Evolutionary conservation across 192 early-diverging fungal genomes (phyloP).

Genomic region (Dimargaris cristalligena): DNA sequence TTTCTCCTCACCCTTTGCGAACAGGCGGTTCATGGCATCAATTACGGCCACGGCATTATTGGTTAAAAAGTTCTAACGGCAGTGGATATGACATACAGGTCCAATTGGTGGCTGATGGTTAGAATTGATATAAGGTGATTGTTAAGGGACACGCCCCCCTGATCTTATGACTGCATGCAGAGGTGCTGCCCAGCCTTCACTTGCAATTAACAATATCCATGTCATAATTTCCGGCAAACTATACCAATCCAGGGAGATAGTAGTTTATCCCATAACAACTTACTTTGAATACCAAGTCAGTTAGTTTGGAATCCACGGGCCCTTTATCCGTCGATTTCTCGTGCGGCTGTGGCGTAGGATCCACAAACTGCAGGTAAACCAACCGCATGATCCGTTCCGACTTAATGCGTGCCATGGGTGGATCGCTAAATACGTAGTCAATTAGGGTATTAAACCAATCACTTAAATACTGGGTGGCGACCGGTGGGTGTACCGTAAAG

Average conservation of each 20-base stretch:
- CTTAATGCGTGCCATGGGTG: background rate
- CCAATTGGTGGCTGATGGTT: background rate
- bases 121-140: background rate
- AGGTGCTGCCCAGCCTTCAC: background rate
- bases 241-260: no score
- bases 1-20: background rate
- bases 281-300: background rate
- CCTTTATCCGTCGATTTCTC: no score
- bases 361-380: background rate
- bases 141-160: background rate
- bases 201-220: background rate
- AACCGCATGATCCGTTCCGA: background rate
- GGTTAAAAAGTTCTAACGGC: background rate
- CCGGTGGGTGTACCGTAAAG: no score
- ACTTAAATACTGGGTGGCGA: background rate
- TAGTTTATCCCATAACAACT: no score
- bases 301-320: no score
- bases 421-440: background rate
- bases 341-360: background rate
- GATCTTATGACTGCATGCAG: background rate
- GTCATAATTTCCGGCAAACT: background rate
- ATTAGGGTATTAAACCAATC: background rate
- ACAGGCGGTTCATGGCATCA: background rate
- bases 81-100: background rate
- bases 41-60: background rate